Base-by-base conservation (phyloP, 2,329 filamentous ascomycete genomes). In the Apiospora hydei region DNA sequence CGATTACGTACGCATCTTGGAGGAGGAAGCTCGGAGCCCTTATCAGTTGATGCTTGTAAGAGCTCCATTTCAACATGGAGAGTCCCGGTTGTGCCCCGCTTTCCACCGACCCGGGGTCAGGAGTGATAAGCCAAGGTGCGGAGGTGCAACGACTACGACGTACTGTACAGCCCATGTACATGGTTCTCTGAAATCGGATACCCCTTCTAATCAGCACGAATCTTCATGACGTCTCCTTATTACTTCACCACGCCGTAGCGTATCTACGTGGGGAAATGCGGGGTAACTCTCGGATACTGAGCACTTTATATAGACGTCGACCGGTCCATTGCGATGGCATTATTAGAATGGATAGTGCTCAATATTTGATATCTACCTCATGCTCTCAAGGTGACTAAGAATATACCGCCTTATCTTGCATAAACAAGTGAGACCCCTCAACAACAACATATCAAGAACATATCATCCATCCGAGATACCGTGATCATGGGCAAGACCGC, bases 401-500 rank as follows among this genome's bases (percentile, higher is more conserved):
- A 5, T n/a, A 21, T 13, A 1, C 10, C 13, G 8, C 34, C 3
- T n/a, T 18, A 41, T 2, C 18, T 71, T 53, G 16, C 11, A 53
- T 30, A 30, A 21, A 49, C 10, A 10, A 6, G 46, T 10, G 8
- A n/a, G n/a, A 3, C 7, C 21, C 3, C 6, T n/a, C 3, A 21
- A 64, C 30, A 21, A 24, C 69, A 10, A 70, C n/a, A n/a, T 44
- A 26, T 7, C 8, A 26, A 24, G 4, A n/a, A 21, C 2, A 1
- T 5, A 16, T 34, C 21, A 49, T 18, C 18, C 4, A 64, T 13
- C 8, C 57, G 30, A 8, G 21, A 41, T 13, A n/a, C 41, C n/a
- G 30, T 64, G 53, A 77, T 70, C 38, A 84, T 84, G 83, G 80
- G 80, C 71, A 82, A 79, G 73, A 76, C 79, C 1, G 88, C 83